Base-by-base conservation (phyloP, 1,139 yeast species). In the Hemisphaericaspora subhashii region DNA sequence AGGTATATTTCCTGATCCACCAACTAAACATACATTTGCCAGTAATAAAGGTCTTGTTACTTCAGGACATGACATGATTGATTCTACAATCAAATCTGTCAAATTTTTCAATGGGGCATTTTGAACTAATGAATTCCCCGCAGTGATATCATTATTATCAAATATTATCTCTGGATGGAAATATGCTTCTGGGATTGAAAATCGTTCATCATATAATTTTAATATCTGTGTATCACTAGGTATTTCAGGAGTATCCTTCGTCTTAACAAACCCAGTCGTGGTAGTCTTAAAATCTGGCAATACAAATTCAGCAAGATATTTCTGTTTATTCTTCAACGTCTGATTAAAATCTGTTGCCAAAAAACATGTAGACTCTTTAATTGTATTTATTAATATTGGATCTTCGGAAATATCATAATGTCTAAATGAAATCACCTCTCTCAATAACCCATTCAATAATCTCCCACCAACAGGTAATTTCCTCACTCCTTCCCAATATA, bases 351-450 rank as follows among this genome's bases (percentile, higher is more conserved):
- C 81, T 2, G 32, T 10, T 1, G 95, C 83, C 33, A 90, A 79
- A 57, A 79, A 89, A 52, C 92, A 79, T 5, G 94, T 75, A 25
- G 77, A 69, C 53, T 92, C 96, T 55, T 94, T 92, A 49, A 94
- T 86, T 28, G 86, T 82, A 55, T 90, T 87, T 37, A 92, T 83
- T 37, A 94, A 66, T 6, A 86, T 72, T 0, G 96, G 86, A 59
- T 94, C 98, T 45, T 90, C 97, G 57, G 87, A 82, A 53, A 94
- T 90, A 55, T 94, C 94, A 61, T 90, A 92, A 64, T 94, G 95
- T 42, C 98, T 74, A 57, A 86, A 92, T 3, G 97, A 88, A 12
- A 92, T 78, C 32, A 87, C 72, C 53, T 92, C 98, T 45, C 89
- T 72, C 37, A 94, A 62, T 38, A 85, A 77, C 8, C 96, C 96